Conservation (phyloP, 1,139 yeast species). For the Entelexis paramagnoliae region DNA sequence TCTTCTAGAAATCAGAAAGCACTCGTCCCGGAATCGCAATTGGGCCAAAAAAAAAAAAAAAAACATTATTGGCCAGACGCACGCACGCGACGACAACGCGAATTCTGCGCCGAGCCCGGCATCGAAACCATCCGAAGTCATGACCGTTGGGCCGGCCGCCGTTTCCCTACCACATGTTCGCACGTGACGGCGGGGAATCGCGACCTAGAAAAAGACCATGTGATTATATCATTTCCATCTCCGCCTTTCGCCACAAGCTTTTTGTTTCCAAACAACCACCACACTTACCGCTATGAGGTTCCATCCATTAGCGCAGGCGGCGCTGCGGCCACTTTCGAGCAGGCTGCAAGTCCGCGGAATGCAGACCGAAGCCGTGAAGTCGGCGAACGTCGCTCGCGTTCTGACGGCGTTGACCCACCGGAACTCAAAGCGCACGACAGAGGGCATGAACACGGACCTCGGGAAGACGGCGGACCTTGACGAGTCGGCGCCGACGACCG, state of each 20-base stretch:
- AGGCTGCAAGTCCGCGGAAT: conserved; percentile 7
- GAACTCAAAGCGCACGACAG: conserved; percentile 12
- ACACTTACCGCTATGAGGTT: background rate
- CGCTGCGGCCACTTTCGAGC: background rate
- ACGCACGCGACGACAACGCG: too few relatives aligned
- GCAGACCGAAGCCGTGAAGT: conserved; percentile 16
- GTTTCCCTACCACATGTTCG: background rate
- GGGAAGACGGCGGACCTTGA: conserved; percentile 5
- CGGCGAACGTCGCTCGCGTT: conserved; percentile 11
- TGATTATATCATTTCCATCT: background rate
- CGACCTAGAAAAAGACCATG: background rate
- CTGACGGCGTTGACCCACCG: conserved; percentile 18
- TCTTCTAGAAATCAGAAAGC: too few relatives aligned
- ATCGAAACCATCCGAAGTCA: too few relatives aligned
- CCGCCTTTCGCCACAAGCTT: background rate
- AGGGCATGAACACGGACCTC: conserved; percentile 12
- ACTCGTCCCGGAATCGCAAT: too few relatives aligned
- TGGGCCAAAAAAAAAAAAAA: too few relatives aligned
- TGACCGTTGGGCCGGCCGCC: background rate
- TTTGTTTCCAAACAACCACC: background rate
- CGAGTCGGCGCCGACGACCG: conserved; percentile 18
- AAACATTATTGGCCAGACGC: too few relatives aligned
- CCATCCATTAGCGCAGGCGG: background rate
- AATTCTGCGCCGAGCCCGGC: too few relatives aligned
- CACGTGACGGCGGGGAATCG: background rate